Conservation (phyloP, 805 yeast species). For the Metschnikowia picachoensis region DNA sequence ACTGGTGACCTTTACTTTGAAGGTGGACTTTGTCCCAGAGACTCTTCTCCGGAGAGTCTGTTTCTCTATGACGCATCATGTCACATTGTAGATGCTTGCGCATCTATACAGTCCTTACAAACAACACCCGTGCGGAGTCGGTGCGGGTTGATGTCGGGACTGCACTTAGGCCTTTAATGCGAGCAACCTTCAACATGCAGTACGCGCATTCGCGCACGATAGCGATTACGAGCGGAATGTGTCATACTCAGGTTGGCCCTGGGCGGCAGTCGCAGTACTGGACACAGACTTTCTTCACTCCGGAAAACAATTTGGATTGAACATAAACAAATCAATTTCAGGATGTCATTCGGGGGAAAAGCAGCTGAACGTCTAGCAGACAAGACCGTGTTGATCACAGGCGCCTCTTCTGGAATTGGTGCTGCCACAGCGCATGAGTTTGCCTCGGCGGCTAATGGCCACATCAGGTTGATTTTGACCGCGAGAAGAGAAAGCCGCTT, state of each 20-base stretch:
- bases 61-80: too few species aligned
- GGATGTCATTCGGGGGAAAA: conserved; percentile 35
- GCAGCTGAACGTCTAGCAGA: conserved; percentile 39
- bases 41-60: too few species aligned
- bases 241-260: too few species aligned
- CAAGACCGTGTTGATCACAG: conserved; percentile 49
- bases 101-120: too few species aligned
- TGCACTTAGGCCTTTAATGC: neutral
- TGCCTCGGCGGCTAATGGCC: conserved; percentile 50
- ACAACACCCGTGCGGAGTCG: too few species aligned
- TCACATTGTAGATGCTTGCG: too few species aligned
- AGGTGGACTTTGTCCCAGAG: too few species aligned
- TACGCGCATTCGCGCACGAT: neutral
- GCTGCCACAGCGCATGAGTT: conserved; percentile 85
- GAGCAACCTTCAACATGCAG: neutral
- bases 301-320: neutral
- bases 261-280: too few species aligned
- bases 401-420: conserved; percentile 96
- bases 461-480: conserved; percentile 33
- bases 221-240: neutral
- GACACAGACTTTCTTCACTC: neutral
- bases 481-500: conserved; percentile 36
- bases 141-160: neutral
- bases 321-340: neutral
- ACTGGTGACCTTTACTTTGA: too few species aligned